Base-by-base conservation (phyloP, 768 basidiomycete genomes). In the Calocera viscosa region DNA sequence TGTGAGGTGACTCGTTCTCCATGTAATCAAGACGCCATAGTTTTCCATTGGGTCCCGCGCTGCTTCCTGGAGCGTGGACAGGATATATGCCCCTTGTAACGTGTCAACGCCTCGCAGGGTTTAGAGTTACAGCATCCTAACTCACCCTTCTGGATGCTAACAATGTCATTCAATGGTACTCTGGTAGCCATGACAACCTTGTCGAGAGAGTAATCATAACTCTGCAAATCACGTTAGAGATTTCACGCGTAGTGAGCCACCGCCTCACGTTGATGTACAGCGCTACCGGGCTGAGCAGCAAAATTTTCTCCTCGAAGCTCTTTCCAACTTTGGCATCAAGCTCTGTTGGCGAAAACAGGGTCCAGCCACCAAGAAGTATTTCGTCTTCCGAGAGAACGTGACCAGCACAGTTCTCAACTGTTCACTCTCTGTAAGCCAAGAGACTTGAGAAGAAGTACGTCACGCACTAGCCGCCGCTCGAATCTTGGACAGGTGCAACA, bases 231-330 rank as follows among this genome's bases (percentile, higher is more conserved):
- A 47, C 66, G 34, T 26, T 43, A 60, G 30, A 33, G 64, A 64
- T n/a, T 26, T 33, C 5, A 49, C 26, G n/a, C 24, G 22, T 49
- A 33, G 65, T 26, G 0, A 16, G 17, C 2, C 26, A 32, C 38
- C 33, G 22, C 76, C 89, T 74, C 77, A 90, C 90, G 71, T 91
- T 82, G 68, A 93, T 83, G 74, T 92, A 92, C 11, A 93, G 74
- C 32, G 89, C 91, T 41, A 72, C 72, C 7, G 68, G 72, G 24
- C 76, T 78, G 75, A 98, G 75, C 0, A 99, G 77, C 19, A 98
- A 69, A 1, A 99, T 86, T 75, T 97, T 98, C 79, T 98, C 96
- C 77, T 97, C 94, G 69, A 92, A 93, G 70, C 85, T 88, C 41
- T 88, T 82, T n/a, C 84, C 82, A 7, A 90, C 73, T 74, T 82